phyloP scores from a whole-genome alignment of 2,329 filamentous ascomycete genomes.

The Pseudogymnoascus sp. region DNA sequence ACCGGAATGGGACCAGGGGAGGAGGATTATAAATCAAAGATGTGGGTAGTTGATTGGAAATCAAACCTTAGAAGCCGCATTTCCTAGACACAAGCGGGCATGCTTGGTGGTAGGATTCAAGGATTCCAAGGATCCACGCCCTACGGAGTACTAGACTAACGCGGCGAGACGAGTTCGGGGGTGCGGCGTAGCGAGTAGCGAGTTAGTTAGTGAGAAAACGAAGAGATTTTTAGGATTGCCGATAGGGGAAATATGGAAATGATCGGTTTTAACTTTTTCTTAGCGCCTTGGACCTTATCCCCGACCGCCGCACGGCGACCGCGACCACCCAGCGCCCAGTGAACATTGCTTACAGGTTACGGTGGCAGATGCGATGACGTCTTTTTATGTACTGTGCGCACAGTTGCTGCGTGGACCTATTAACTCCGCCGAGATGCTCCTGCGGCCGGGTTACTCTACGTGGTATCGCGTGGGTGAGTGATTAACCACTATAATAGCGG shows the following conservation, averaged over 20 bases:
- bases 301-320: background rate
- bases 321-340: background rate
- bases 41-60: background rate
- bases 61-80: background rate
- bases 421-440: background rate
- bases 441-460: background rate
- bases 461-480: background rate
- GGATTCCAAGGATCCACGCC: background rate
- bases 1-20: background rate
- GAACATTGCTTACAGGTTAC: background rate
- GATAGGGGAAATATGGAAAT: background rate
- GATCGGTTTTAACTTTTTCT: background rate
- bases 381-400: background rate
- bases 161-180: background rate
- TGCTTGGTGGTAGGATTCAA: background rate
- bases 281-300: background rate
- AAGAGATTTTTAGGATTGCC: background rate
- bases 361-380: background rate
- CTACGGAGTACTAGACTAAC: background rate
- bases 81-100: background rate
- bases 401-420: background rate
- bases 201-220: background rate
- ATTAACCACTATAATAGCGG: background rate
- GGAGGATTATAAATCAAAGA: constrained; percentile 1
- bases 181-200: background rate